These are phyloP conservation scores for Lipomyces lipofer DNA, from an alignment of 805 yeast genomes.

Conservation along the genomic window DNA sequence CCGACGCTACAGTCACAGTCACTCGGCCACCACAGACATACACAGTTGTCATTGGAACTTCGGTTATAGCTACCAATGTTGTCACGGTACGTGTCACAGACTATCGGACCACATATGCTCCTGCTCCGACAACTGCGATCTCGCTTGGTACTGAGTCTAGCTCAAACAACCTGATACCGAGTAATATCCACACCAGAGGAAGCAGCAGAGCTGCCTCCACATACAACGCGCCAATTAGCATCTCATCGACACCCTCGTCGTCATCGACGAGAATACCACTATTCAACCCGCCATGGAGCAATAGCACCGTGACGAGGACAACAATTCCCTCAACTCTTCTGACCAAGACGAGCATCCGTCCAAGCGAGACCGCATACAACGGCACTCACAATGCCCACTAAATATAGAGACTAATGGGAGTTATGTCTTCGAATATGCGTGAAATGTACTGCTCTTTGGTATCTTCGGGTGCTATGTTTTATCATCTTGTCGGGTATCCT, in stretches of 20 bases:
- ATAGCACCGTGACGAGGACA: constrained; percentile 10
- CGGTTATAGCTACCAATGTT: neutral
- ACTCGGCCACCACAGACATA: neutral
- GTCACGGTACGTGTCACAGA: neutral
- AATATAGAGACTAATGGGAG: neutral
- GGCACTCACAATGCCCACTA: neutral
- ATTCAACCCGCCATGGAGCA: constrained; percentile 12
- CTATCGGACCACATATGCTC: too few species aligned
- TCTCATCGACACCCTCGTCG: neutral
- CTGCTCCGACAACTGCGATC: too few species aligned
- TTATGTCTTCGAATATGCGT: too few species aligned
- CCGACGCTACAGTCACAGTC: neutral
- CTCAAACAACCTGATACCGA: too few species aligned
- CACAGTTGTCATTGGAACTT: neutral
- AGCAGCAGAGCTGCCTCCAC: too few species aligned
- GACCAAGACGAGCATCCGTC: neutral
- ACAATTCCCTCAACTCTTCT: neutral
- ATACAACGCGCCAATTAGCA: too few species aligned
- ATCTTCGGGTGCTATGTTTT: too few species aligned
- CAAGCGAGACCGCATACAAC: neutral
- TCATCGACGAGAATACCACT: constrained; percentile 1
- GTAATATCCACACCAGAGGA: too few species aligned
- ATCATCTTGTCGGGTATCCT: too few species aligned
- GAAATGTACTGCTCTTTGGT: too few species aligned
- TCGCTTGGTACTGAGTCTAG: too few species aligned